Percentiles rank a stretch among this genome's conserved stretches.
phyloP scores from a whole-genome alignment of 176 grass and related monocot genomes.

The Canna indica region DNA sequence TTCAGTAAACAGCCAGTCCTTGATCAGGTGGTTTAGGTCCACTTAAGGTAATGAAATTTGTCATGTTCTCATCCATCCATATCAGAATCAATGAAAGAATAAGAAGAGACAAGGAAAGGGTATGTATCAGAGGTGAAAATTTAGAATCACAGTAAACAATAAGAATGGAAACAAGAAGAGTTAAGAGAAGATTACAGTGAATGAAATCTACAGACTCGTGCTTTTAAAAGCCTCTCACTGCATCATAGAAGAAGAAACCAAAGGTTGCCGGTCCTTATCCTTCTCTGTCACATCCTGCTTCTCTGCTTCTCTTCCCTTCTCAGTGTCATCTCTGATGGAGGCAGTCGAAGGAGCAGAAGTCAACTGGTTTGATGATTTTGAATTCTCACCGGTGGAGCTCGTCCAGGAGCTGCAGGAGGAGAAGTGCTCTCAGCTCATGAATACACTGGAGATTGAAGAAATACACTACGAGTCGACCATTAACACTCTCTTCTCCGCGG shows the following conservation, averaged over 20 bases:
- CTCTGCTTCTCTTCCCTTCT: not conserved
- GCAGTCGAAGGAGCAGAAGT: not conserved
- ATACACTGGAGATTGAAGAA: too few species aligned
- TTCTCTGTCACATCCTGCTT: not conserved
- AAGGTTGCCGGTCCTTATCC: not conserved
- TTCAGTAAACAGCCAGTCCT: not conserved
- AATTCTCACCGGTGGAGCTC: not conserved
- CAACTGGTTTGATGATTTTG: conserved; percentile 7
- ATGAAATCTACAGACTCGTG: too few species aligned
- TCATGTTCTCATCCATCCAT: not conserved
- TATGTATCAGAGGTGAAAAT: too few species aligned
- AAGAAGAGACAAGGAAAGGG: not conserved
- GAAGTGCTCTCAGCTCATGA: not conserved
- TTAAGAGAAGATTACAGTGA: too few species aligned
- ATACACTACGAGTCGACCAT: not conserved
- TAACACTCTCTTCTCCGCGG: conserved; percentile 32
- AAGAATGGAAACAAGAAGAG: not conserved
- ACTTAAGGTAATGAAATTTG: not conserved
- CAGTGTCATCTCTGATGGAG: not conserved
- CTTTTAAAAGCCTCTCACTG: conserved; percentile 1
- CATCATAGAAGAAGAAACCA: not conserved
- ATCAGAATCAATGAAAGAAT: not conserved
- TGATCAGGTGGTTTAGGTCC: conserved; percentile 4
- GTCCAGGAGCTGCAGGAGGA: not conserved
- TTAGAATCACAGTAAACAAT: not conserved